Conservation (phyloP, 2,329 filamentous ascomycete species). For the Aciculosporium take region DNA sequence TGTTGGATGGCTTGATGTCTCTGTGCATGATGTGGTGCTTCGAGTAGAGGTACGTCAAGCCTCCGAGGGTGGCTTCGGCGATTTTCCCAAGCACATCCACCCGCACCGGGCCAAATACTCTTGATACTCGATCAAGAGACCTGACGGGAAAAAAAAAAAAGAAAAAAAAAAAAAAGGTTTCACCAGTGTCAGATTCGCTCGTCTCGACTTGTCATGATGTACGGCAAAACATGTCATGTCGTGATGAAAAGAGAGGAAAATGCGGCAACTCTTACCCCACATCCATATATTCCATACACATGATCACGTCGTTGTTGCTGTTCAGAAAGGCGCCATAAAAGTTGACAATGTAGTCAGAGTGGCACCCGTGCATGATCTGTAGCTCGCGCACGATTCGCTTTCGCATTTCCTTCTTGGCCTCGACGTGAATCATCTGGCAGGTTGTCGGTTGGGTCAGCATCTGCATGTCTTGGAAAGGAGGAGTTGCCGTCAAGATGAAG, state of each 20-base stretch:
- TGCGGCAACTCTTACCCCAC: constrained; percentile 61
- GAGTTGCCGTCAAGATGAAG: too few relatives aligned
- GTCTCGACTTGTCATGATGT: neutral
- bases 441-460: constrained; percentile 8
- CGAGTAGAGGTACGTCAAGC: constrained; percentile 86
- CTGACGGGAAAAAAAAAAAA: too few relatives aligned
- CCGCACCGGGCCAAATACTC: constrained; percentile 84
- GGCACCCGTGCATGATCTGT: constrained; percentile 96
- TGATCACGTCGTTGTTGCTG: constrained; percentile 91
- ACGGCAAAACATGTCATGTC: too few relatives aligned
- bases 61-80: constrained; percentile 84
- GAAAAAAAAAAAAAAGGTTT: neutral
- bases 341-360: constrained; percentile 90
- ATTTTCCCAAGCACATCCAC: constrained; percentile 97
- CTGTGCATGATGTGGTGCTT: constrained; percentile 97
- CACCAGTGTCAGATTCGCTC: neutral
- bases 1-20: constrained; percentile 97
- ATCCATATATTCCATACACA: constrained; percentile 99
- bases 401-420: constrained; percentile 92
- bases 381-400: constrained; percentile 95
- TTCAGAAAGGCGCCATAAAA: constrained; percentile 98
- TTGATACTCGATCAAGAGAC: constrained; percentile 83
- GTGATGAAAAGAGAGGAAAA: neutral
- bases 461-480: neutral
- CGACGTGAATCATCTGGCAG: constrained; percentile 81